Evolutionary conservation across 305 asterid genomes (phyloP).

Genomic region (Solanum hybrid): DNA sequence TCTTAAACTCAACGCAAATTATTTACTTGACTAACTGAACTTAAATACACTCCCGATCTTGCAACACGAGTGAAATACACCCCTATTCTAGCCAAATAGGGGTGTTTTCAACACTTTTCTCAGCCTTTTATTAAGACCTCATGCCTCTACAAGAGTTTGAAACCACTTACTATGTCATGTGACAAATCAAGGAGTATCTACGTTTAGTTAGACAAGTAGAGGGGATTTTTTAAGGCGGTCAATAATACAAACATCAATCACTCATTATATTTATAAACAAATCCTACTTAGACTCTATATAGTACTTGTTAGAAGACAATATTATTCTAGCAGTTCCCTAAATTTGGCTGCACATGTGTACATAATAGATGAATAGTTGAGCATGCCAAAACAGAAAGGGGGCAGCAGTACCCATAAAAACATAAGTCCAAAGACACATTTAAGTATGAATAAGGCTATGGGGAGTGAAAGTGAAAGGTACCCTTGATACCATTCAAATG

Average conservation of each 20-base stretch:
- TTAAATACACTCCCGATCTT: background rate
- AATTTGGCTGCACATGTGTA: slow-evolving; percentile 19
- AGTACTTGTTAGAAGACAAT: background rate
- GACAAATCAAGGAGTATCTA: background rate
- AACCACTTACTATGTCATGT: background rate
- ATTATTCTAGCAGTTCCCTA: background rate
- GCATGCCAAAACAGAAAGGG: slow-evolving; percentile 13
- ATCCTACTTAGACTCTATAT: background rate
- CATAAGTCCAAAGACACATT: slow-evolving; percentile 25
- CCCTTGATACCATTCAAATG: slow-evolving; percentile 29
- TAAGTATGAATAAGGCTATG: slow-evolving; percentile 1
- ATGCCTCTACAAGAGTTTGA: background rate
- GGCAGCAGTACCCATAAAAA: slow-evolving; percentile 28
- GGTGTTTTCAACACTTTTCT: background rate
- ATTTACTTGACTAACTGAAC: background rate
- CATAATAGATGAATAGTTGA: slow-evolving; percentile 1
- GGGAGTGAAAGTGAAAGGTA: slow-evolving; percentile 24
- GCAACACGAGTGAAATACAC: background rate
- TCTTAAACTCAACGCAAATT: background rate
- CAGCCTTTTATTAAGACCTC: background rate
- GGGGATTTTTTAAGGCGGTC: background rate
- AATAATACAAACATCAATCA: background rate
- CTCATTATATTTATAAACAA: background rate
- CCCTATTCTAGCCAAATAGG: background rate
- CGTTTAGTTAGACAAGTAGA: background rate